Evolutionary conservation across 352 stramenopile species (phyloP), one percentile per base, ranked within the genome.

Genomic region (Phytophthora aleatoria): DNA sequence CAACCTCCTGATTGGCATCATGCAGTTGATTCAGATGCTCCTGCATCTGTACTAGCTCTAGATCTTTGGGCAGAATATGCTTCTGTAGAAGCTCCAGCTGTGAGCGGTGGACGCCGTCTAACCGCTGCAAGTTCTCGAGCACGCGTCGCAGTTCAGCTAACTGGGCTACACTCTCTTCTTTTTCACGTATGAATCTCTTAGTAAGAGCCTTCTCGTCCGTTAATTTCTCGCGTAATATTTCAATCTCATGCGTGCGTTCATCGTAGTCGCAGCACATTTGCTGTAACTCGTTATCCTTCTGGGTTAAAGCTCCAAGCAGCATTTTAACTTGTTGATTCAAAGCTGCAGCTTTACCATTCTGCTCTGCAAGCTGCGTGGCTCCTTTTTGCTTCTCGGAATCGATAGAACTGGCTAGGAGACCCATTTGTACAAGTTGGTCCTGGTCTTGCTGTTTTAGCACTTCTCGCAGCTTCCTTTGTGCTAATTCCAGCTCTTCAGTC

Each of bases 251-350:
- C 3, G 51, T 15, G 6, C 73, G 67, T 7, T 69, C 52, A 0
- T 74, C 44, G 10, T 75, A 73, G 15, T 80, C 66, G 5, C 64
- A 61, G 2, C 35, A 68, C 47, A 87, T 58, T 31, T 60, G 35
- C 13, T 77, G 42, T 5, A 92, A 50, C 43, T 87, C 76, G 13
- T 79, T 58, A 27, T 92, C 84, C 57, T 90, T 91, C 7, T 85
- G 72, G 10, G 76, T 77, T 1, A 92, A 57, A 3, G 80, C 80
- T 8, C 67, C 57, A 26, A 92, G 61, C 11, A 92, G 64, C 79
- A 92, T 83, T 56, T 91, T 92, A 9, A 92, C 67, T 26, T 92
- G 72, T 58, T 91, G 80, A 41, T 88, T 73, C 8, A 90, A 53
- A 0, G 70, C 84, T 11, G 82, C 78, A 10, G 85, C 59, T 47